A percentile compares a stretch with the other conserved stretches of the same genome.
phyloP scores from a whole-genome alignment of 2,329 filamentous ascomycete species.

The Ascochyta fabae region DNA sequence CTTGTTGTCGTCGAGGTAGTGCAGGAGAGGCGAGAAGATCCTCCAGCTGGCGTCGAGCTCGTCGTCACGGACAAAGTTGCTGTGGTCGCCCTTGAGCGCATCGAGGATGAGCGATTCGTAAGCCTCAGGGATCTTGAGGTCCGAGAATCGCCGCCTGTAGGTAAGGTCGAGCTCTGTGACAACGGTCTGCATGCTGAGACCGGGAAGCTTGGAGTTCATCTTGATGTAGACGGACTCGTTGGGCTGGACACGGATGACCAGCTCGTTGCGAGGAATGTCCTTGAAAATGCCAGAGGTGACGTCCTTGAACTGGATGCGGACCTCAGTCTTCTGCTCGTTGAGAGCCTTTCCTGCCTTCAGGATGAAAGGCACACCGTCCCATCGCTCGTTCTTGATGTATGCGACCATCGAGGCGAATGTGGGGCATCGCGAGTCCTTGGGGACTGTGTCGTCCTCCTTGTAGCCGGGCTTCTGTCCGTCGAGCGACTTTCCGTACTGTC shows the following conservation, averaged over 20 bases:
- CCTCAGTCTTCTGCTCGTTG: slow-evolving; percentile 99
- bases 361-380: slow-evolving; percentile 99
- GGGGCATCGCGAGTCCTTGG: slow-evolving; percentile 94
- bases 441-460: slow-evolving; percentile 98
- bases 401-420: slow-evolving; percentile 97
- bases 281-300: slow-evolving; percentile 99
- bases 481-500: slow-evolving; percentile 94
- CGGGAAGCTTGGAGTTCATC: slow-evolving; percentile 99
- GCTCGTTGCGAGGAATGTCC: slow-evolving; percentile 98
- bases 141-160: slow-evolving; percentile 96
- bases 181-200: slow-evolving; percentile 98
- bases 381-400: slow-evolving; percentile 99
- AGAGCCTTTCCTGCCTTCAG: slow-evolving; percentile 98
- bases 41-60: slow-evolving; percentile 98
- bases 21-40: slow-evolving; percentile 95
- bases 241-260: slow-evolving; percentile 98
- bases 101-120: slow-evolving; percentile 98
- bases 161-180: slow-evolving; percentile 98
- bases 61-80: slow-evolving; percentile 75
- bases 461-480: slow-evolving; percentile 97
- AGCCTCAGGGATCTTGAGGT: slow-evolving; percentile 98
- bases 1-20: slow-evolving; percentile 99
- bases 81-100: slow-evolving; percentile 98
- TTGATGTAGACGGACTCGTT: slow-evolving; percentile 99
- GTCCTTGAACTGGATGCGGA: slow-evolving; percentile 99